Conservation (phyloP, 176 grass and related monocot genomes). For the Cenchrus purpureus region DNA sequence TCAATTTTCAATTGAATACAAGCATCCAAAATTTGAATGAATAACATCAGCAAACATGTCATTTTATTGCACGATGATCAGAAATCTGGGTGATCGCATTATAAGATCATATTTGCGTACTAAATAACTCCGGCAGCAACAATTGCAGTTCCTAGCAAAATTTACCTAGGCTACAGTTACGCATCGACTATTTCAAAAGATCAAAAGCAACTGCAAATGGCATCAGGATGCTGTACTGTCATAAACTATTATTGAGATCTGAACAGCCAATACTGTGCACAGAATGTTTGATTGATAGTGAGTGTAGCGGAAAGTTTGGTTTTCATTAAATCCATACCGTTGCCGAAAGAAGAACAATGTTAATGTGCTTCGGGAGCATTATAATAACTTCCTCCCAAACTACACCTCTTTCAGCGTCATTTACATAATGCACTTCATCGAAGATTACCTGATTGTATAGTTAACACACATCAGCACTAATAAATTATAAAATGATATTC, state of each 20-base stretch:
- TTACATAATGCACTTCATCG: conserved; percentile 98
- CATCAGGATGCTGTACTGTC: conserved; percentile 1
- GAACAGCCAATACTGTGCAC: conserved; percentile 8
- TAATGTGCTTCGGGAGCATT: conserved; percentile 97
- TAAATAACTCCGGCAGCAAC: background rate
- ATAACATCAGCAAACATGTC: conserved; percentile 16
- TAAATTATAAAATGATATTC: conserved; percentile 34
- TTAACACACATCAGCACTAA: conserved; percentile 29
- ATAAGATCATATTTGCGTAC: background rate
- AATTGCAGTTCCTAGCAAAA: background rate
- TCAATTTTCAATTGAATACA: background rate
- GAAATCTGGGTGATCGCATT: conserved; percentile 22
- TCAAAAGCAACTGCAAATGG: conserved; percentile 13
- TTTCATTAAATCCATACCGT: conserved; percentile 57
- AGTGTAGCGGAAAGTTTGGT: background rate
- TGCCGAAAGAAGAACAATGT: conserved; percentile 98
- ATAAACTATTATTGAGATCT: conserved; percentile 28
- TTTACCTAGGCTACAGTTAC: background rate
- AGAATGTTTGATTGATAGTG: conserved; percentile 27
- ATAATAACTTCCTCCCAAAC: conserved; percentile 99
- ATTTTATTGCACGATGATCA: conserved; percentile 3
- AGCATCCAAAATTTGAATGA: conserved; percentile 18
- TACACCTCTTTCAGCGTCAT: conserved; percentile 98
- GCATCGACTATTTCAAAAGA: background rate
- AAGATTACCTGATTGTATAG: conserved; percentile 83